Percentiles rank a stretch among this genome's conserved stretches.
Conservation (phyloP, 1,284 basidiomycete species). For the Polyporus tsugae region DNA sequence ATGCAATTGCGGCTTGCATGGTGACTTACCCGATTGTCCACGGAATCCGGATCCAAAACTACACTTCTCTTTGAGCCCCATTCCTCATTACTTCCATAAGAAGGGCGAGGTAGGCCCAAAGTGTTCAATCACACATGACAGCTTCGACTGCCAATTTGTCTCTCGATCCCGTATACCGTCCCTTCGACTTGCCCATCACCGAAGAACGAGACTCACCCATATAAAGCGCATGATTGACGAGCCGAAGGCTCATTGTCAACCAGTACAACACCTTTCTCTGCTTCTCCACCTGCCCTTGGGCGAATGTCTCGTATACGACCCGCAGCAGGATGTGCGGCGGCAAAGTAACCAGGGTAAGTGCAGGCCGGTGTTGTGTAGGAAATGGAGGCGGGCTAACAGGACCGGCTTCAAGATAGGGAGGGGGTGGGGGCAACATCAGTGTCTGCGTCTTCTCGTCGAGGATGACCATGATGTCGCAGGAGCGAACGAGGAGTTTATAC, state of each 20-base stretch:
- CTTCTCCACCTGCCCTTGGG: constrained; percentile 52
- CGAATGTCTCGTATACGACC: constrained; percentile 69
- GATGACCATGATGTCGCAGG: constrained; percentile 49
- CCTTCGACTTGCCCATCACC: neutral
- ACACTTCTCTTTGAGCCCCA: neutral
- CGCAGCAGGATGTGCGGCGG: constrained; percentile 68
- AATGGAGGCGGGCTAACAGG: constrained; percentile 46
- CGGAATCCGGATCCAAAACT: neutral
- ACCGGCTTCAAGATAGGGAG: constrained; percentile 44
- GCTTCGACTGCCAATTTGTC: neutral
- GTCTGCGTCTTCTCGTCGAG: constrained; percentile 60
- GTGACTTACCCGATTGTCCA: neutral
- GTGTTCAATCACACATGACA: neutral
- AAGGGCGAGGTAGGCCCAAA: neutral
- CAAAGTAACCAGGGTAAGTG: constrained; percentile 48
- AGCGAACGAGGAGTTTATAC: constrained; percentile 25
- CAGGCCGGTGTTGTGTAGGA: constrained; percentile 32
- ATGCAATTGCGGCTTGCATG: neutral
- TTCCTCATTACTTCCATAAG: neutral
- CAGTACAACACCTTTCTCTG: constrained; percentile 75
- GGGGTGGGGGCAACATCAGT: constrained; percentile 50
- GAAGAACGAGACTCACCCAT: constrained; percentile 53
- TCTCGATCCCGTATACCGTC: neutral
- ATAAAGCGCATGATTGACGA: constrained; percentile 72
- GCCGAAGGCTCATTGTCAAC: constrained; percentile 66